phyloP scores from a whole-genome alignment of 129 eudicot genomes.

The Saposhnikovia divaricata region DNA sequence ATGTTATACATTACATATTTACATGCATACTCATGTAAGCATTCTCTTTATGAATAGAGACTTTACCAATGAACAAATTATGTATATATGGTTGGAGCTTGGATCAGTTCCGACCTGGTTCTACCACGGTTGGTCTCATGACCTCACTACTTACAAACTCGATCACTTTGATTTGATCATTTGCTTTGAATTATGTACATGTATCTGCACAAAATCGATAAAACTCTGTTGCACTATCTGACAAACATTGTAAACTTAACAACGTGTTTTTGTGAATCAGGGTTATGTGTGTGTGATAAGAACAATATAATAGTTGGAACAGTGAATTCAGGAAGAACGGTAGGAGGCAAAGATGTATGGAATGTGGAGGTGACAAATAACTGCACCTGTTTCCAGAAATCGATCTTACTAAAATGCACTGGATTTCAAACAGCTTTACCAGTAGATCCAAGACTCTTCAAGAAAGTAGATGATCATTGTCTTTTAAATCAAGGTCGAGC shows the following conservation, averaged over 20 bases:
- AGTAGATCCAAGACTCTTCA: not conserved
- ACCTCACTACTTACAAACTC: too few relatives aligned
- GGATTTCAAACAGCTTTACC: not conserved
- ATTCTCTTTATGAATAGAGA: too few relatives aligned
- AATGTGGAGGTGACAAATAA: not conserved
- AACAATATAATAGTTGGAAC: not conserved
- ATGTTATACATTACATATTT: too few relatives aligned
- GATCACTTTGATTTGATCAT: too few relatives aligned
- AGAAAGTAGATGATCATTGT: not conserved
- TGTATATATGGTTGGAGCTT: too few relatives aligned
- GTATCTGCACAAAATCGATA: too few relatives aligned
- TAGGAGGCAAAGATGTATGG: not conserved
- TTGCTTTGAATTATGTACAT: too few relatives aligned
- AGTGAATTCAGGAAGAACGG: not conserved
- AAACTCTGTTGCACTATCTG: too few relatives aligned
- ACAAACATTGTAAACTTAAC: not conserved
- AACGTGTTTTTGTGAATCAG: not conserved
- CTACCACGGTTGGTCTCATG: too few relatives aligned
- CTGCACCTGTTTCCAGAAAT: not conserved
- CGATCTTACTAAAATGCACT: not conserved
- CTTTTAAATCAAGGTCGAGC: not conserved
- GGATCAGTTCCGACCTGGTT: too few relatives aligned
- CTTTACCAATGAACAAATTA: too few relatives aligned
- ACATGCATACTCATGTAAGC: too few relatives aligned
- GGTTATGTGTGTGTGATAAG: not conserved